A percentile compares a stretch with the other conserved stretches of the same genome.
Conservation (phyloP, 768 basidiomycete species). For the Podaxis pistillaris region DNA sequence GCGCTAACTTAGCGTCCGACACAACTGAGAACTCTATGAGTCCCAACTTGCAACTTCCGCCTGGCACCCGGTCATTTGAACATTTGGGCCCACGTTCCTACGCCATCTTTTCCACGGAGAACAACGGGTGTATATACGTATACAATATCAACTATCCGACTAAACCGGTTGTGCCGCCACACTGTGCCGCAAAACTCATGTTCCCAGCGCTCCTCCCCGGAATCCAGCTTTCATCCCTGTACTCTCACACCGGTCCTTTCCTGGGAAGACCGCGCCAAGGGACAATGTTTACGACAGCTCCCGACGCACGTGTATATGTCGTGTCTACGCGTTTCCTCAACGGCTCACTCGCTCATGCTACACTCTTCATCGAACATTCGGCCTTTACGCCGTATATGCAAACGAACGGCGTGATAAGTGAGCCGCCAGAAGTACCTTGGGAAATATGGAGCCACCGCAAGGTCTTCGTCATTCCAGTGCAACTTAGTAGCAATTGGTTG, state of each 20-base stretch:
- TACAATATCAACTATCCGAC: slow-evolving; percentile 34
- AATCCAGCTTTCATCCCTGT: slow-evolving; percentile 19
- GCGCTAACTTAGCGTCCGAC: not conserved
- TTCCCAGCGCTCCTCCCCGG: slow-evolving; percentile 16
- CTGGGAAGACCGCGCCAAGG: slow-evolving; percentile 22
- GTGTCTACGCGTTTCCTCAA: slow-evolving; percentile 8
- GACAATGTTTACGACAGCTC: slow-evolving; percentile 24
- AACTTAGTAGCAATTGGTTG: slow-evolving; percentile 11
- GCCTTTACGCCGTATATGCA: slow-evolving; percentile 3
- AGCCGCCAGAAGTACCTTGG: slow-evolving; percentile 8
- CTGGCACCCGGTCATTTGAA: slow-evolving; percentile 39
- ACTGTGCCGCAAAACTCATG: slow-evolving; percentile 15
- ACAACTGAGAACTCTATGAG: slow-evolving; percentile 27
- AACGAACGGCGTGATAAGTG: not conserved
- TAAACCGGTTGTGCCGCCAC: slow-evolving; percentile 6
- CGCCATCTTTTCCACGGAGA: slow-evolving; percentile 34
- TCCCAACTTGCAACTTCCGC: slow-evolving; percentile 21
- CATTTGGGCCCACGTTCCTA: slow-evolving; percentile 44
- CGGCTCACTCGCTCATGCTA: not conserved
- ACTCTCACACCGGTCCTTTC: slow-evolving; percentile 34
- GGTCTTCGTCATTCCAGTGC: slow-evolving; percentile 3
- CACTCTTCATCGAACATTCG: slow-evolving; percentile 12
- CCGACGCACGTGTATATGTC: slow-evolving; percentile 12
- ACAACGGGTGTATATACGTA: slow-evolving; percentile 39
- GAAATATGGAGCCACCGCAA: slow-evolving; percentile 14